Evolutionary conservation across 352 stramenopile species (phyloP), one percentile per base, ranked within the genome.

Genomic region (Phytopythium kandeliae): DNA sequence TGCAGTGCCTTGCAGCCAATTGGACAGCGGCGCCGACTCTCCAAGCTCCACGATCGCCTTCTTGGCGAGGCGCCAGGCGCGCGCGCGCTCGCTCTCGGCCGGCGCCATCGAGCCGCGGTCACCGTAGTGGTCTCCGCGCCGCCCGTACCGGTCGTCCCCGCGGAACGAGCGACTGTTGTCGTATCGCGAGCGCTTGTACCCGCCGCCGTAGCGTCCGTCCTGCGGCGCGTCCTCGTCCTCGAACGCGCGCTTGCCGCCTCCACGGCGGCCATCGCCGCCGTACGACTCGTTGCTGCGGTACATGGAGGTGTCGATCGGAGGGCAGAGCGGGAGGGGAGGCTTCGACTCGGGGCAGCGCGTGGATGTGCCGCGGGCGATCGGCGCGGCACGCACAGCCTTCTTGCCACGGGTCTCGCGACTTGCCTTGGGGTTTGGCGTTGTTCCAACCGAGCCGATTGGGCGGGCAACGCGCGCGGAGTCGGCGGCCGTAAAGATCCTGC

Each of bases 21-120:
- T 69, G 19, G 54, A 66, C 2, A 63, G 28, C 42, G 58, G 51
- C 10, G 58, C 42, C 24, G 66, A 57, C 54, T 88, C 78, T 10
- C 76, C 71, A 3, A 91, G 65, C 55, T 91, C 78, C 34, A 93
- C 63, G 40, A 91, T 58, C 22, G 64, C 70, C 57, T 93, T 89
- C 56, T 89, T 89, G 28, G 74, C 65, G 42, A 92, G 54, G 8
- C 80, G 78, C 80, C 80, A 92, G 24, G 73, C 61, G 13, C 80
- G 75, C 35, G 75, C 78, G 36, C 72, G 62, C 43, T 92, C 78
- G 58, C 74, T 89, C 57, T 92, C 80, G 31, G 59, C 62, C 5
- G 53, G 46, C 4, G 54, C 41, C 9, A 51, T 43, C 3, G 26
- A 11, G 8, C 46, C 31, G 22, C 30, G 17, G 21, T 65, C 62